phyloP scores from a whole-genome alignment of 306 rosid species.

The Casuarina equisetifolia region DNA sequence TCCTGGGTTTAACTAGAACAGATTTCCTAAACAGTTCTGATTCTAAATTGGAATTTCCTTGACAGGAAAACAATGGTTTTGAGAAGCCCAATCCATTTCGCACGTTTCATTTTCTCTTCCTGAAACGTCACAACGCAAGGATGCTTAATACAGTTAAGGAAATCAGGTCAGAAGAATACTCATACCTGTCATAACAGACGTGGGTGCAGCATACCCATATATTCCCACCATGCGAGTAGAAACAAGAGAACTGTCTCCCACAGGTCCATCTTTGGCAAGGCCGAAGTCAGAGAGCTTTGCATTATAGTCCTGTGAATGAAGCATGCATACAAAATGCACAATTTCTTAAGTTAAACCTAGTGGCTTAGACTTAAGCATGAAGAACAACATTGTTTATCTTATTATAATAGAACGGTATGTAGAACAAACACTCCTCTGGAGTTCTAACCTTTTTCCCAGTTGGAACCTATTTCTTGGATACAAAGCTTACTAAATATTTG shows the following conservation, averaged over 20 bases:
- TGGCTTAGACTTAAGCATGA: background rate
- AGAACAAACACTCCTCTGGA: background rate
- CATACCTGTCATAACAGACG: slow-evolving; percentile 84
- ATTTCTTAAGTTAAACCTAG: slow-evolving; percentile 10
- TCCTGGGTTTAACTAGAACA: too few species aligned
- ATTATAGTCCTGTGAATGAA: slow-evolving; percentile 74
- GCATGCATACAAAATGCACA: slow-evolving; percentile 7
- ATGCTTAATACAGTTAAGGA: background rate
- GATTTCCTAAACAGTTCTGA: too few species aligned
- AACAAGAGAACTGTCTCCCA: slow-evolving; percentile 93
- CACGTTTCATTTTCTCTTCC: background rate
- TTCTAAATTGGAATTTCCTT: background rate
- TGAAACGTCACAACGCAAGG: background rate
- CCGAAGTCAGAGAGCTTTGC: slow-evolving; percentile 98
- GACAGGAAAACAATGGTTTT: background rate
- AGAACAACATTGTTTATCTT: background rate
- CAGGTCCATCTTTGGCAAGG: slow-evolving; percentile 89
- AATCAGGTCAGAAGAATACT: background rate
- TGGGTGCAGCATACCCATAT: slow-evolving; percentile 98
- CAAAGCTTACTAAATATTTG: background rate
- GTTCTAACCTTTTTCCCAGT: background rate
- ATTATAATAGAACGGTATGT: background rate
- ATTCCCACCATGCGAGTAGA: slow-evolving; percentile 97
- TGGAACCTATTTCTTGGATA: background rate
- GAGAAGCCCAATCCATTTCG: background rate